Base-by-base conservation (phyloP, 192 early-diverging fungal species). In the Globomyces pollinis-pini region DNA sequence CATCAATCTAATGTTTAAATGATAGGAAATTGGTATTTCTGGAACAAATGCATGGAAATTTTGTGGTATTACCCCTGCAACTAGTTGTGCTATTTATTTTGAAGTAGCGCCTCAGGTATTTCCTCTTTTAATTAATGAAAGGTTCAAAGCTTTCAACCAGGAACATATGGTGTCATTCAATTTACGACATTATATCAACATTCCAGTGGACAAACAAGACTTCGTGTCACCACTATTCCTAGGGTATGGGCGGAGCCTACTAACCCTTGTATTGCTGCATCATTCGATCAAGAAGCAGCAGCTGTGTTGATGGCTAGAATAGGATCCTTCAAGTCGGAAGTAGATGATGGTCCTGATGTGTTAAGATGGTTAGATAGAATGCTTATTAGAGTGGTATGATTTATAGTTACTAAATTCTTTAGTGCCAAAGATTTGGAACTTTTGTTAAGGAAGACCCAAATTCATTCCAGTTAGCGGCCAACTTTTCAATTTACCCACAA, bases 401-500 rank as follows among this genome's bases (percentile, higher is more conserved):
- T 15, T 7, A 44, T n/a, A 9, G 51, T 53, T 33, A 39, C 3
- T n/a, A n/a, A n/a, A n/a, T n/a, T n/a, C n/a, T 42, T 20, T 50
- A 80, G 69, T 99, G 96, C 76, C 94, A 96, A 70, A 86, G 89
- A 62, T 96, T 96, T 71, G 96, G 90, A 15, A 90, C 94, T 50
- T 99, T 89, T 78, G 76, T 90, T 9, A 93, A 96, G 62, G 96
- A 98, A 45, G 96, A 99, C 51, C 90, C 91, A 20, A 74, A 80
- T 12, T 88, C 86, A 38, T 99, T 99, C 83, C 83, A 88, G 7
- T 78, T 99, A 49, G 70, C 83, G 0, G 85, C 89, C 47, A 94
- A 91, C 72, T 99, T 99, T 64, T 91, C 93, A 0, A 94, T 98
- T 62, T 99, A 99, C 71, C 96, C 96, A 44, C 94, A 98, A 70